Base-by-base conservation (phyloP, 768 basidiomycete genomes). In the Strobilomyces dryophilus region DNA sequence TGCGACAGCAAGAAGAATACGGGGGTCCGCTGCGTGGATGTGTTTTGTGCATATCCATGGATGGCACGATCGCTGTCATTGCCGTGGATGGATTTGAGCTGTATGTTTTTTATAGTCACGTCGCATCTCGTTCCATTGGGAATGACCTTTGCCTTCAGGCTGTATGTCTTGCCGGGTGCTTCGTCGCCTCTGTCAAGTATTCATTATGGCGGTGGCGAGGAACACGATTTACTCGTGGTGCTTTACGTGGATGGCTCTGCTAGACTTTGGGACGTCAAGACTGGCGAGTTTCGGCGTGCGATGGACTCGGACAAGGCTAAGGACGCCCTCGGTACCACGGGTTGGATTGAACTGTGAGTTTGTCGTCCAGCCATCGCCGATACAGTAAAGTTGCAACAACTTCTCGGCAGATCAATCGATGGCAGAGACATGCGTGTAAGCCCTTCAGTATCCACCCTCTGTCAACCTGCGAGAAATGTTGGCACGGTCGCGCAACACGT, bases 31-130 rank as follows among this genome's bases (percentile, higher is more conserved):
- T 95, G 21, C 75, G 76, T 42, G 87, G 84, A 4, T 88, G 86
- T 63, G 71, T 82, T 3, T 65, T 95, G 11, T 92, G 89, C 61
- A 66, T 91, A 8, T 81, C 92, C 1, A 63, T 73, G 27, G 90
- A 92, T 60, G 92, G 93, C 1, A 92, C 92, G 2, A 80, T 94
- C 54, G 92, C 85, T 0, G 79, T 92, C n/a, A 77, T 98, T 50
- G 78, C 74, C 0, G 67, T 91, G 10, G 85, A 87, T 46, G 84
- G 80, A 3, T 83, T 89, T 60, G 84, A 92, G 49, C 79, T 91
- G 95, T 95, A 63, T 60, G 89, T 70, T 41, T 50, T n/a, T n/a
- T n/a, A 20, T 39, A 27, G n/a, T 43, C 35, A n/a, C 32, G 9
- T 17, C 8, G n/a, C 18, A n/a, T 43, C 18, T 32, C 31, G 2